Base-by-base conservation (phyloP, 2,329 filamentous ascomycete genomes). In the Iodosphaeria phyllophila region DNA sequence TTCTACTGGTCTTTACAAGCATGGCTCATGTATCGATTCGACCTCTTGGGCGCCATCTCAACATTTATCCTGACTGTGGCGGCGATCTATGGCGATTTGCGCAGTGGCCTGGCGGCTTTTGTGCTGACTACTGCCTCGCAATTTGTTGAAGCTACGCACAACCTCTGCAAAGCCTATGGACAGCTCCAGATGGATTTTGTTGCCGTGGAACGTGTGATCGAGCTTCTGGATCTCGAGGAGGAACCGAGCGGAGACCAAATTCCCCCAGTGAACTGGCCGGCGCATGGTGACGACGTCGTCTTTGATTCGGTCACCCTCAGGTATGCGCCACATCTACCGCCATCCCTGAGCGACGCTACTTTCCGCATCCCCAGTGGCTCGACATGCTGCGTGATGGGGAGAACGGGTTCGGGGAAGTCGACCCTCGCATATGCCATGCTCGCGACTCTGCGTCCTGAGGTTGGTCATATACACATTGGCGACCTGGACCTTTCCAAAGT, bases 131-230 rank as follows among this genome's bases (percentile, higher is more conserved):
- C 75, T 0, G 75, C 77, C 0, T 60, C 64, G 5, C 66, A 63
- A 30, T 75, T 79, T 33, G 77, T 86, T 11, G 47, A 54, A 7
- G 62, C 71, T 6, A 86, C 77, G 0, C 77, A 84, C 39, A 53
- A 56, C 2, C 61, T 92, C 0, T 92, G 83, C 47, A 69, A 70
- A 31, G 65, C 70, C 29, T 92, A 92, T 38, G 83, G 83, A 3
- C 69, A 78, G 40, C 59, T 92, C 2, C 82, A 92, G 43, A 83
- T 92, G 64, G 76, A 92, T 41, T 92, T 92, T 35, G 82, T 92
- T 0, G 84, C 77, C 0, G 78, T 92, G 0, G 83, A 92, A 48
- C 68, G 83, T 20, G 74, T 92, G 0, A 70, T 89, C 7, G 79
- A 89, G 45, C 60, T 92, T 0, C 58, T 89, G 1, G 66, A 78